A percentile compares a stretch with the other conserved stretches of the same genome.
These are phyloP conservation scores for Madurella fahalii DNA, from an alignment of 2,329 filamentous ascomycete species.

Conservation along the genomic window DNA sequence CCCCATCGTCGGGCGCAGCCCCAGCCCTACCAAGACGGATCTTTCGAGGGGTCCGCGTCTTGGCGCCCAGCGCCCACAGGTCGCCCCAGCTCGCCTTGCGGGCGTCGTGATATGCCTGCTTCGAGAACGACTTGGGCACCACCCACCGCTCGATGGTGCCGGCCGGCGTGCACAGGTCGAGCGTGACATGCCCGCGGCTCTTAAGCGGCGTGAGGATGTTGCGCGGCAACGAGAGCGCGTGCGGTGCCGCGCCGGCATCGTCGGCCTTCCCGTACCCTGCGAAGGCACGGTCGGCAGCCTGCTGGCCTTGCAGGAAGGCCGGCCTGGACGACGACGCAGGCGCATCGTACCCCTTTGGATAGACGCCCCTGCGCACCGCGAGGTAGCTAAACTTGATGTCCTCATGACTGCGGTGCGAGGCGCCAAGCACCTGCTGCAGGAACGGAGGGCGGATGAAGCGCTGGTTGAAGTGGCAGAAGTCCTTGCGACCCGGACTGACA, in stretches of 20 bases:
- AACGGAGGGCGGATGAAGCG: constrained; percentile 81
- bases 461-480: constrained; percentile 89
- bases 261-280: constrained; percentile 59
- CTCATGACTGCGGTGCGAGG: constrained; percentile 72
- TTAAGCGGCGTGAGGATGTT: constrained; percentile 79
- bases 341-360: constrained; percentile 20
- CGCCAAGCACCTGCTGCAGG: constrained; percentile 70
- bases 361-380: constrained; percentile 73
- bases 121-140: constrained; percentile 75
- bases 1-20: constrained; percentile 40
- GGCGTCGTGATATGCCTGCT: constrained; percentile 84
- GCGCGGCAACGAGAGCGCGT: constrained; percentile 71
- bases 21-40: constrained; percentile 54
- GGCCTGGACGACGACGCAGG: constrained; percentile 24
- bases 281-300: constrained; percentile 64
- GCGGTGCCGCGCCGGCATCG: constrained; percentile 33
- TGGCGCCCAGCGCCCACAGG: constrained; percentile 90
- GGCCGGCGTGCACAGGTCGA: constrained; percentile 85
- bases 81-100: constrained; percentile 90
- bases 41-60: constrained; percentile 65
- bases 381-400: constrained; percentile 90
- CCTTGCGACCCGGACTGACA: constrained; percentile 68
- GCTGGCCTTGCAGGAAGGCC: constrained; percentile 43
- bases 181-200: constrained; percentile 77
- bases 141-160: constrained; percentile 92